Percentiles rank a stretch among this genome's conserved stretches.
Evolutionary conservation across 441 rosid genomes (phyloP).

Genomic region (Gossypium davidsonii): DNA sequence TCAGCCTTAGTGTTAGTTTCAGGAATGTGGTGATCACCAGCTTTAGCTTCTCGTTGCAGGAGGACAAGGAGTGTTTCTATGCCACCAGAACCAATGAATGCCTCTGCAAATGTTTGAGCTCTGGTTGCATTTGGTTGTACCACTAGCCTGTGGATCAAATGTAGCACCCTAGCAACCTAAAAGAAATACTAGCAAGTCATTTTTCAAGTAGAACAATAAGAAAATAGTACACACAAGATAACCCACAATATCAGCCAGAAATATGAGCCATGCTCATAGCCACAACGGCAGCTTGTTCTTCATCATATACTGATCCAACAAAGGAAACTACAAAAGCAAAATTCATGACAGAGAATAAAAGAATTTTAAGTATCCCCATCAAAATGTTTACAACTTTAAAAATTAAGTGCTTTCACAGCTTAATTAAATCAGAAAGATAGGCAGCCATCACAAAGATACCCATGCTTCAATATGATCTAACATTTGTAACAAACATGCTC

Average conservation of each 20-base stretch:
- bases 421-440: not conserved
- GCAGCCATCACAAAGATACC: not conserved
- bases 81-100: slow-evolving; percentile 82
- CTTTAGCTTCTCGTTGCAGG: slow-evolving; percentile 92
- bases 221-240: not conserved
- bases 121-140: slow-evolving; percentile 89
- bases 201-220: slow-evolving; percentile 11
- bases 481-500: not conserved
- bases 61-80: slow-evolving; percentile 95
- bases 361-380: not conserved
- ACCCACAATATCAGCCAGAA: slow-evolving; percentile 6
- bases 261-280: not conserved
- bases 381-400: not conserved
- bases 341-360: not conserved
- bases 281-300: not conserved
- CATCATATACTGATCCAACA: slow-evolving; percentile 9
- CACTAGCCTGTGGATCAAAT: slow-evolving; percentile 80
- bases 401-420: slow-evolving; percentile 5
- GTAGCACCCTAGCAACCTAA: slow-evolving; percentile 88
- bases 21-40: slow-evolving; percentile 52
- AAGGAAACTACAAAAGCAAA: not conserved
- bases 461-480: not conserved
- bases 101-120: slow-evolving; percentile 77
- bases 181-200: slow-evolving; percentile 23
- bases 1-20: slow-evolving; percentile 32